Base-by-base conservation (phyloP, 345 rosid genomes). In the Acer yangbiense region DNA sequence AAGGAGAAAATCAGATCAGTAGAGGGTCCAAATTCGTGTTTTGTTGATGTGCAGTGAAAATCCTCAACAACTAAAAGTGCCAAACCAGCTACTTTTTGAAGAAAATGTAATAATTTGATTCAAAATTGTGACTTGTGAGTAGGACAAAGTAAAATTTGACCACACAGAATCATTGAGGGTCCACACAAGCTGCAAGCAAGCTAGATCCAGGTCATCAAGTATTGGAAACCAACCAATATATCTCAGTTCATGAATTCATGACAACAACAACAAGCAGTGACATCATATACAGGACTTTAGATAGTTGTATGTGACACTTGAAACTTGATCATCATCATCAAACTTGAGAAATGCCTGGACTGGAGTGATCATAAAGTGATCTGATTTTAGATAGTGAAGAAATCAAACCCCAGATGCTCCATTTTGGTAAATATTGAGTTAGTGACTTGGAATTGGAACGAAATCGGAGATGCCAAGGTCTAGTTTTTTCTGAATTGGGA, bases 201-300 rank as follows among this genome's bases (percentile, higher is more conserved):
- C 71, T 20, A 46, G 55, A 35, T 73, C 71, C 81, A 61, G 77
- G 71, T 66, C 77, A 65, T 80, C 63, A n/a, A 20, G 63, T n/a
- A 75, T 32, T 76, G 43, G 75, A 61, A 72, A 66, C 32, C 57
- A n/a, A 18, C 0, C 3, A 60, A 7, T 43, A 43, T 43, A 8
- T 60, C 25, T 58, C 10, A 60, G 27, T 60, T 35, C 39, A 35
- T 60, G 27, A 21, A 60, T n/a, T 35, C 39, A 35, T 35, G 39
- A 35, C 21, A 10, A 60, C 23, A 67, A 43, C 48, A 9, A 35
- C 1, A 35, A 35, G 39, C 39, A n/a, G 11, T n/a, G 27, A 68
- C 54, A 18, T 67, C 71, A 67, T 9, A 67, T 6, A 67, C 29
- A 9, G 48, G 0, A 23, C 62, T 5, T 43, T 43, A 43, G 1